Evolutionary conservation across 2,329 filamentous ascomycete genomes (phyloP), one percentile per base, ranked within the genome.

Genomic region (Apiospora malaysiana): DNA sequence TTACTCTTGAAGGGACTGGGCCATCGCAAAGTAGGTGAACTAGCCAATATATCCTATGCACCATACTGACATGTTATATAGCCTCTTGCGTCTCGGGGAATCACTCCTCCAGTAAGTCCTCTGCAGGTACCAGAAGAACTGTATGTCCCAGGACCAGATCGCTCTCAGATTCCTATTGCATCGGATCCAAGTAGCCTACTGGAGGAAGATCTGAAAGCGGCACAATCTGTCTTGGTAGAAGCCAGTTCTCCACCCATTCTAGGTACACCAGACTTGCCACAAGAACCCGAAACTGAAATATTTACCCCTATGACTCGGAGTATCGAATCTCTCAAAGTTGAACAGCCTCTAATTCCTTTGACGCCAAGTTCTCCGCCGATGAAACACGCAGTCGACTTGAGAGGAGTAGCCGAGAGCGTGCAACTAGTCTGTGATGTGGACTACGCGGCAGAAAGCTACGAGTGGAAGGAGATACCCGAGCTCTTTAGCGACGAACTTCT

Each of bases 71-170:
- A 56, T 4, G 46, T 51, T 63, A 68, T 46, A 37, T 46, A 78
- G 78, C 42, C 49, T 67, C 40, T 72, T 21, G 73, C 69, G 68
- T 69, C 72, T 32, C 45, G 74, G n/a, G 69, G 65, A 7, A 68
- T 79, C 23, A 79, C 78, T 18, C 78, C 79, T 51, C 78, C 77
- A 23, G 73, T 80, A 8, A 78, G 74, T 49, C 76, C 76, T 10
- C 18, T 25, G 42, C 18, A 47, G 12, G 32, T 71, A 16, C 3
- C 73, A 0, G 72, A 71, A 18, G 74, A 74, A 5, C 69, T 69
- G 23, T 80, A 76, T 46, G 68, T 77, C 7, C 79, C 79, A 7
- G 69, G 74, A 40, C 67, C 72, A 1, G 70, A 74, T 51, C 73
- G 71, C 18, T 79, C 76, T 59, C 70, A 77, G 68, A 65, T 79